Evolutionary conservation across 2,329 filamentous ascomycete species (phyloP), one percentile per base, ranked within the genome.

Genomic region (Sphaerulina vaccinii): DNA sequence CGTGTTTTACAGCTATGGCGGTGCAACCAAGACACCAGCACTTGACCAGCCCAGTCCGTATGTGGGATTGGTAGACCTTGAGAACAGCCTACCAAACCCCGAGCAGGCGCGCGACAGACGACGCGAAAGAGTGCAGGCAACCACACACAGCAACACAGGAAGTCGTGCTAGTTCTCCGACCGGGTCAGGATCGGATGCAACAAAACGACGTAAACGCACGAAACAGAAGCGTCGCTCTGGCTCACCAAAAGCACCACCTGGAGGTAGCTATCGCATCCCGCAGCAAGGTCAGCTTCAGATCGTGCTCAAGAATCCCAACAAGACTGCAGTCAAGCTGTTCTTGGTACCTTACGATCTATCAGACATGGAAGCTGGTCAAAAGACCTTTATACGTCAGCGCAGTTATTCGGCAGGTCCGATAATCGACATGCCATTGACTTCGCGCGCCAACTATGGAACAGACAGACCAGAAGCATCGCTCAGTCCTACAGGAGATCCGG

Each of bases 271-370:
- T 69, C 86, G 93, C 37, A 96, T 99, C 47, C 93, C 93, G 0
- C 86, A 93, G 65, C 87, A 91, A 69, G 93, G 93, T 0, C 93
- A 97, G 70, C 77, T 99, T 11, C 93, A 99, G 64, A 95, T 99
- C 58, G 86, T 99, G 56, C 89, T 99, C 68, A 97, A 97, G 69
- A 99, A 97, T 64, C 92, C 91, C 13, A 96, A 97, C 73, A 97
- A 97, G 68, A 97, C 93, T 3, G 93, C 93, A 1, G 92, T 97
- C 49, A 97, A 99, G 70, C 77, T 99, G 0, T 97, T 97, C 62
- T 78, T 97, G 19, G 83, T 99, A 2, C 93, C 92, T 0, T 99
- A 97, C 62, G 90, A 97, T 67, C 76, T 99, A 1, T 80, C 83
- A 1, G 92, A 90, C 45, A 99, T 99, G 92, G 87, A 93, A 56